These are phyloP conservation scores for Barbarea vulgaris DNA, from an alignment of 345 rosid species.

Conservation along the genomic window DNA sequence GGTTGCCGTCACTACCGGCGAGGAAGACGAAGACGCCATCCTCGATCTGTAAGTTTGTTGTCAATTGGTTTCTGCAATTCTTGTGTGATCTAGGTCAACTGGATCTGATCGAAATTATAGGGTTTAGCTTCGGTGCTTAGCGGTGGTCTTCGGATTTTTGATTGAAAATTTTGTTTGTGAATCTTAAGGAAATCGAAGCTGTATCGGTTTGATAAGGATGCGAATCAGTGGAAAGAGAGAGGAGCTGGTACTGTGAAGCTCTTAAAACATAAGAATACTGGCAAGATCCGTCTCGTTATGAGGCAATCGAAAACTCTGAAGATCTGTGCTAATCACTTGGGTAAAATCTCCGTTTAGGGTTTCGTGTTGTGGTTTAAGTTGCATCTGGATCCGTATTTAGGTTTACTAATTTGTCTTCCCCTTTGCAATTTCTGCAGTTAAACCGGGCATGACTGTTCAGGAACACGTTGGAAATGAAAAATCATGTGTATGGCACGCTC, in stretches of 20 bases:
- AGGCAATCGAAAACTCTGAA: conserved; percentile 93
- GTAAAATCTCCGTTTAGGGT: conserved; percentile 39
- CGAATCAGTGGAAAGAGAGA: conserved; percentile 95
- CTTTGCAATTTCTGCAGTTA: conserved; percentile 43
- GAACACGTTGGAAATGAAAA: conserved; percentile 78
- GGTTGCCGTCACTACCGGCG: conserved; percentile 85
- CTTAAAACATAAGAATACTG: conserved; percentile 75
- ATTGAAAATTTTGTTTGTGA: conserved; percentile 17
- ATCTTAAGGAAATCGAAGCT: conserved; percentile 76
- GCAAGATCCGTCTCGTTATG: conserved; percentile 87
- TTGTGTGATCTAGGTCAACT: not conserved
- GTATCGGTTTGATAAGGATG: conserved; percentile 87
- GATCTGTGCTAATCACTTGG: conserved; percentile 97
- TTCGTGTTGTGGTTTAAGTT: not conserved
- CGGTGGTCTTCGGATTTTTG: not conserved
- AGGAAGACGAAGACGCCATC: conserved; percentile 79
- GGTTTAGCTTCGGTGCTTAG: conserved; percentile 2
- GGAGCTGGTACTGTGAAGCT: conserved; percentile 92
- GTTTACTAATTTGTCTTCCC: not conserved
- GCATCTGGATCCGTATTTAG: not conserved
- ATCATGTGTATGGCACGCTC: conserved; percentile 77
- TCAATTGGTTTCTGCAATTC: not conserved
- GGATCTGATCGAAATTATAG: conserved; percentile 31
- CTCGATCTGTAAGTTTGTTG: conserved; percentile 70
- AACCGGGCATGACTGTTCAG: conserved; percentile 55